Evolutionary conservation across 2,329 filamentous ascomycete species (phyloP).

Genomic region (Corniculantispora saksenae): DNA sequence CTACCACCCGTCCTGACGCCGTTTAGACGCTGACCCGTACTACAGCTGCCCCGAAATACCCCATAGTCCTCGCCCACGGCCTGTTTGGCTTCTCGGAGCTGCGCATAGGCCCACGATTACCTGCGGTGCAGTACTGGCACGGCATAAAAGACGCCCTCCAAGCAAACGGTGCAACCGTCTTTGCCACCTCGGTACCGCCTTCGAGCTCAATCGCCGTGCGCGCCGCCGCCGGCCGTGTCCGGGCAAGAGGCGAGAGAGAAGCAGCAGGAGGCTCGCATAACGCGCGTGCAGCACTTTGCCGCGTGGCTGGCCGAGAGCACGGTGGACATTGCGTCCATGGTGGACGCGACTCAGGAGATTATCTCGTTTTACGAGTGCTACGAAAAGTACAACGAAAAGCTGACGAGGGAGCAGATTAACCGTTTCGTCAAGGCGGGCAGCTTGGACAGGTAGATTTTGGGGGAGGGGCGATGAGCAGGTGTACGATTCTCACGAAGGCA

Average conservation of each 20-base stretch:
- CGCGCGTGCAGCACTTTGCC: slow-evolving; percentile 66
- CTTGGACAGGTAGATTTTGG: slow-evolving; percentile 50
- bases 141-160: slow-evolving; percentile 61
- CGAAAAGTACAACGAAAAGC: slow-evolving; percentile 62
- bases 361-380: slow-evolving; percentile 81
- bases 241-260: slow-evolving; percentile 46
- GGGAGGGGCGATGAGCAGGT: not conserved
- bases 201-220: slow-evolving; percentile 62
- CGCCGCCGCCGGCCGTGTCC: slow-evolving; percentile 47
- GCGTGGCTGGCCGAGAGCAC: slow-evolving; percentile 84
- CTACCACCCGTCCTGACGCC: not conserved
- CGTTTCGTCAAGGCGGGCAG: slow-evolving; percentile 60
- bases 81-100: slow-evolving; percentile 65
- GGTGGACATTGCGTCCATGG: slow-evolving; percentile 79
- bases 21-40: not conserved
- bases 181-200: slow-evolving; percentile 62
- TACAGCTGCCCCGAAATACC: slow-evolving; percentile 57
- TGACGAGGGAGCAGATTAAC: slow-evolving; percentile 58
- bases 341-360: slow-evolving; percentile 88
- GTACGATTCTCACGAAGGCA: too few species aligned
- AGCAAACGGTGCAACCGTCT: slow-evolving; percentile 55
- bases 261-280: slow-evolving; percentile 56
- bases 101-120: slow-evolving; percentile 50
- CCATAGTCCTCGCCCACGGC: slow-evolving; percentile 66
- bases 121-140: slow-evolving; percentile 64